Conservation (phyloP, 495 filamentous ascomycete species). For the Podospora tetraspora region DNA sequence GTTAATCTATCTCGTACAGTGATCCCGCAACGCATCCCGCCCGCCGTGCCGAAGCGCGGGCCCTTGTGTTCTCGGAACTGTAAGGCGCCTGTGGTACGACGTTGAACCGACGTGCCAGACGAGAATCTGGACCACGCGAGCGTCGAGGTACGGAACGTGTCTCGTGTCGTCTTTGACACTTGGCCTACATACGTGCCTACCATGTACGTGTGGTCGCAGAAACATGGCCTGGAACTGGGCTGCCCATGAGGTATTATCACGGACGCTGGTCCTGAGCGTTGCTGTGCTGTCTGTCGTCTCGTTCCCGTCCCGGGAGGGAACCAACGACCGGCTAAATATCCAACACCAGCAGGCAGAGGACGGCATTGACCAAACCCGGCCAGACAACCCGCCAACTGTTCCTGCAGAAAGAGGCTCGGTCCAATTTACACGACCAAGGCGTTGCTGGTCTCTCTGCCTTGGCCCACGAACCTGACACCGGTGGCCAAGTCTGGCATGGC, state of each 20-base stretch:
- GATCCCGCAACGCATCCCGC: conserved; percentile 7
- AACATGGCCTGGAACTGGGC: not conserved
- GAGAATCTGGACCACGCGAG: not conserved
- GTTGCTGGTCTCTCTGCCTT: conserved; percentile 1
- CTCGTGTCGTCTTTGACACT: conserved; percentile 1
- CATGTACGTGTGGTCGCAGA: no score
- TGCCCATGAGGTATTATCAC: not conserved
- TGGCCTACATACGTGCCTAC: no score
- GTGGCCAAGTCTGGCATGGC: not conserved
- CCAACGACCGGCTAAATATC: not conserved
- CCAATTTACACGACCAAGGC: conserved; percentile 11
- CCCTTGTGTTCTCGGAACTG: not conserved
- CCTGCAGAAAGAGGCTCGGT: not conserved
- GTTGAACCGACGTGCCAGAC: not conserved
- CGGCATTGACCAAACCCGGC: conserved; percentile 6
- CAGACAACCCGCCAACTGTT: not conserved
- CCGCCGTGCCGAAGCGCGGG: not conserved
- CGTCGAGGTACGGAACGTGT: not conserved
- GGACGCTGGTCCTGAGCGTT: no score
- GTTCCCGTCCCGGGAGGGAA: not conserved
- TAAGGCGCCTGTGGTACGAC: conserved; percentile 5
- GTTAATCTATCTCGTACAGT: conserved; percentile 13
- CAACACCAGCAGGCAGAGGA: not conserved
- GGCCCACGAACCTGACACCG: not conserved
- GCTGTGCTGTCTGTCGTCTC: not conserved